Conservation (phyloP, 1,139 yeast genomes). For the Magnusiomyces fungicola region DNA sequence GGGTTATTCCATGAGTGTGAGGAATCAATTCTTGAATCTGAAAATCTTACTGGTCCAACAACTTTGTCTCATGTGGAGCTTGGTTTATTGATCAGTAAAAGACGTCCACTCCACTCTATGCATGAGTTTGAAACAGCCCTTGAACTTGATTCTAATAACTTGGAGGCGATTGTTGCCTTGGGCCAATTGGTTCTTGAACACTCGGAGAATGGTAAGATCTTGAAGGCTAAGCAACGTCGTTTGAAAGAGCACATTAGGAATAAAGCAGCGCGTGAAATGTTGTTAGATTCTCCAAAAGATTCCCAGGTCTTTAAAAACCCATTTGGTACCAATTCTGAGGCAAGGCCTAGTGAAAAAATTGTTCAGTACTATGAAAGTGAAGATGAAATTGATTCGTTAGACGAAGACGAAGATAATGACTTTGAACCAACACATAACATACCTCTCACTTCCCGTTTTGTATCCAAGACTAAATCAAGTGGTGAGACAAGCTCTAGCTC, state of each 20-base stretch:
- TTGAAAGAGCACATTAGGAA: slow-evolving; percentile 14
- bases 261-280: slow-evolving; percentile 7
- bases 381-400: slow-evolving; percentile 2
- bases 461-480: too few relatives aligned
- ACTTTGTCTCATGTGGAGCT: slow-evolving; percentile 48
- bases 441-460: too few relatives aligned
- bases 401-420: background rate
- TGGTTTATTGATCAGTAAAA: slow-evolving; percentile 41
- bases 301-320: slow-evolving; percentile 5
- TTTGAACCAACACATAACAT: background rate
- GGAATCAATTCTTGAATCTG: slow-evolving; percentile 70
- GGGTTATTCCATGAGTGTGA: slow-evolving; percentile 56
- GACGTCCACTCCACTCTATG: slow-evolving; percentile 42
- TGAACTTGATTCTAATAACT: slow-evolving; percentile 44
- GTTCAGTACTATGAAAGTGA: slow-evolving; percentile 2
- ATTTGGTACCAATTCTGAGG: slow-evolving; percentile 6
- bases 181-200: slow-evolving; percentile 48
- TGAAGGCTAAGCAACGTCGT: slow-evolving; percentile 17
- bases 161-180: slow-evolving; percentile 60
- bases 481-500: background rate
- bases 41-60: slow-evolving; percentile 43
- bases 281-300: background rate
- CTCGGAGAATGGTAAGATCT: slow-evolving; percentile 10
- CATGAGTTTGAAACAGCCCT: slow-evolving; percentile 65
- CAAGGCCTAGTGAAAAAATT: slow-evolving; percentile 1